Percentiles rank a stretch among this genome's conserved stretches.
phyloP scores from a whole-genome alignment of 768 basidiomycete species.

The Neoboletus magnificus region DNA sequence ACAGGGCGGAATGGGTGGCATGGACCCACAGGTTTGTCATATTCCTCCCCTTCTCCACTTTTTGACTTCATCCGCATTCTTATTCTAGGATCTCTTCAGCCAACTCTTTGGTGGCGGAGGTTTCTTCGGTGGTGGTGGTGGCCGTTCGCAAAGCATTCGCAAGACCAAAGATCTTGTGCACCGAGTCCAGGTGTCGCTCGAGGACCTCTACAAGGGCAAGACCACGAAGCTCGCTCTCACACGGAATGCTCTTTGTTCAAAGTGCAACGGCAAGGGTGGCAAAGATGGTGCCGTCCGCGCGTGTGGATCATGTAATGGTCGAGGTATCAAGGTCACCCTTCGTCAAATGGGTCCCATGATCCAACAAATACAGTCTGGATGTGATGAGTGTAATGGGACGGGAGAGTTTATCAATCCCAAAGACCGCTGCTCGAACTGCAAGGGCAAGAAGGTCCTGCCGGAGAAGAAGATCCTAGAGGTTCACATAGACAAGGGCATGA shows the following conservation, averaged over 20 bases:
- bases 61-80: not conserved
- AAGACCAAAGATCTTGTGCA: slow-evolving; percentile 99
- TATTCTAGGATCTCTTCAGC: slow-evolving; percentile 83
- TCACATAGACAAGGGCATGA: slow-evolving; percentile 98
- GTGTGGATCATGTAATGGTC: slow-evolving; percentile 79
- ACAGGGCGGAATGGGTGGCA: slow-evolving; percentile 87
- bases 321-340: slow-evolving; percentile 85
- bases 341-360: slow-evolving; percentile 99
- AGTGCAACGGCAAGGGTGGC: slow-evolving; percentile 95
- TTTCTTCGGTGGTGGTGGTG: slow-evolving; percentile 68
- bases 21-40: slow-evolving; percentile 84
- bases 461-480: slow-evolving; percentile 98
- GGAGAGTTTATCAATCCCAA: slow-evolving; percentile 94
- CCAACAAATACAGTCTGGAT: slow-evolving; percentile 95
- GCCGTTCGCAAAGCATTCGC: slow-evolving; percentile 68
- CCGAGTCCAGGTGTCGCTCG: slow-evolving; percentile 92
- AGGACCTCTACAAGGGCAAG: slow-evolving; percentile 98
- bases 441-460: slow-evolving; percentile 89
- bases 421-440: slow-evolving; percentile 89
- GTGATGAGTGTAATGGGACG: slow-evolving; percentile 89
- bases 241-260: slow-evolving; percentile 88
- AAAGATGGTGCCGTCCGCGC: slow-evolving; percentile 91
- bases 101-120: slow-evolving; percentile 89
- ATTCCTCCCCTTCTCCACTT: not conserved
- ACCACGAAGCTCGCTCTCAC: slow-evolving; percentile 96